phyloP scores from a whole-genome alignment of 768 basidiomycete genomes.

The Phlebiopsis gigantea region DNA sequence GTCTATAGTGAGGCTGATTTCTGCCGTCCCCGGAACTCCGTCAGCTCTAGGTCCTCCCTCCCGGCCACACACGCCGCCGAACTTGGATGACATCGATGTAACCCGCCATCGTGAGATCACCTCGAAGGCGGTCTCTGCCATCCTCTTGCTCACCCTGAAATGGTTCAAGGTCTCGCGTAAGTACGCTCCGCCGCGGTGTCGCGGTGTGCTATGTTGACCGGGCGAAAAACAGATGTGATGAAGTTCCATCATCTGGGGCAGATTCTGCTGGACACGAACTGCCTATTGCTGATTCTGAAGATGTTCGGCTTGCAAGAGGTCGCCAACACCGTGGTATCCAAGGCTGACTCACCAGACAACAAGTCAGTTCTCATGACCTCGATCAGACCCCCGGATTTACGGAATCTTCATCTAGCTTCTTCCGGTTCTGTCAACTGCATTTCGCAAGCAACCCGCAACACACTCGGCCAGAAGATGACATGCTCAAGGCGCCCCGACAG shows the following conservation, averaged over 20 bases:
- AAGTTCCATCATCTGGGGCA: conserved; percentile 99
- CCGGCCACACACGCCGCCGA: conserved; percentile 58
- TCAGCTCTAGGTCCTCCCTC: conserved; percentile 54
- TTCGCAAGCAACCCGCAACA: conserved; percentile 64
- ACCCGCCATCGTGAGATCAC: conserved; percentile 95
- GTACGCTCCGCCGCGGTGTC: conserved; percentile 26
- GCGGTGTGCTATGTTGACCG: too few relatives aligned
- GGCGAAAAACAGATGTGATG: conserved; percentile 69
- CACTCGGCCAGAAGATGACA: conserved; percentile 57
- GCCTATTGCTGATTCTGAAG: conserved; percentile 87
- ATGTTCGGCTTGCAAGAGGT: conserved; percentile 99
- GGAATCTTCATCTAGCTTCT: conserved; percentile 60
- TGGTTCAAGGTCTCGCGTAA: conserved; percentile 99
- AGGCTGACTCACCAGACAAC: conserved; percentile 81
- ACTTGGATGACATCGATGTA: conserved; percentile 88
- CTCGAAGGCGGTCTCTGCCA: conserved; percentile 94
- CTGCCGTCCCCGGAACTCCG: neutral
- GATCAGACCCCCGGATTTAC: neutral
- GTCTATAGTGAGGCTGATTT: neutral
- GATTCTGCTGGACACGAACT: conserved; percentile 91
- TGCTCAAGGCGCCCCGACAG: conserved; percentile 57
- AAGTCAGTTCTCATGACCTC: conserved; percentile 49
- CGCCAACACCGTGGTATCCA: conserved; percentile 74
- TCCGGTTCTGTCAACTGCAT: conserved; percentile 84
- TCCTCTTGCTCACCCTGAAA: conserved; percentile 82